Percentiles rank a stretch among this genome's conserved stretches.
phyloP scores from a whole-genome alignment of 2,329 filamentous ascomycete genomes.

The Sarocladiaceae sp. region DNA sequence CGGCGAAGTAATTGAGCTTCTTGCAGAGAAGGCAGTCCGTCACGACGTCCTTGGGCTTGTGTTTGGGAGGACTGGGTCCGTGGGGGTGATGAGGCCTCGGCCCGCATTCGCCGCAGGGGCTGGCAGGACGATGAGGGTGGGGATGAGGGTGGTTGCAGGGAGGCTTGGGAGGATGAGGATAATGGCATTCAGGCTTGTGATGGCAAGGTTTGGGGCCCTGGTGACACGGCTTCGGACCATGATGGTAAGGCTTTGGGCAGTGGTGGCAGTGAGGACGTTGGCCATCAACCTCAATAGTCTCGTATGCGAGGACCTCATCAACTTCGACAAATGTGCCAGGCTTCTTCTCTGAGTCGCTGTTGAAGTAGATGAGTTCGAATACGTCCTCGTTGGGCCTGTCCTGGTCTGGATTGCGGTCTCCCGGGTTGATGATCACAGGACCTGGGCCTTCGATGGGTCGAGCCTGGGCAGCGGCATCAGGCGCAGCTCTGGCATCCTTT shows the following conservation, averaged over 20 bases:
- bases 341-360: neutral
- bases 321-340: neutral
- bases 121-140: neutral
- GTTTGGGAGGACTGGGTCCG: slow-evolving; percentile 12
- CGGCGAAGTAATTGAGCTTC: slow-evolving; percentile 17
- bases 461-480: too few species aligned
- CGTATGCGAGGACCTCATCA: neutral
- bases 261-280: slow-evolving; percentile 8
- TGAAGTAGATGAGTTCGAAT: neutral
- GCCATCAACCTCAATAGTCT: slow-evolving; percentile 1
- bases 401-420: slow-evolving; percentile 6
- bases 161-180: too few species aligned
- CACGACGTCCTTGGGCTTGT: slow-evolving; percentile 12
- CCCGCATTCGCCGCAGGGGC: neutral
- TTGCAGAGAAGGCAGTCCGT: slow-evolving; percentile 18
- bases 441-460: too few species aligned
- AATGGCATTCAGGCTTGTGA: neutral
- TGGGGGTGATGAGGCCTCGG: neutral
- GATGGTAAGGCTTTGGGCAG: slow-evolving; percentile 4
- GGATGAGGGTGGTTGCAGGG: neutral
- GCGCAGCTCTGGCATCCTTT: neutral
- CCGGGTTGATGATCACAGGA: too few species aligned
- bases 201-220: slow-evolving; percentile 6
- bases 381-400: neutral
- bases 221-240: too few species aligned